Conservation (phyloP, 208 protist genomes). For the Phytomonas sp. region DNA sequence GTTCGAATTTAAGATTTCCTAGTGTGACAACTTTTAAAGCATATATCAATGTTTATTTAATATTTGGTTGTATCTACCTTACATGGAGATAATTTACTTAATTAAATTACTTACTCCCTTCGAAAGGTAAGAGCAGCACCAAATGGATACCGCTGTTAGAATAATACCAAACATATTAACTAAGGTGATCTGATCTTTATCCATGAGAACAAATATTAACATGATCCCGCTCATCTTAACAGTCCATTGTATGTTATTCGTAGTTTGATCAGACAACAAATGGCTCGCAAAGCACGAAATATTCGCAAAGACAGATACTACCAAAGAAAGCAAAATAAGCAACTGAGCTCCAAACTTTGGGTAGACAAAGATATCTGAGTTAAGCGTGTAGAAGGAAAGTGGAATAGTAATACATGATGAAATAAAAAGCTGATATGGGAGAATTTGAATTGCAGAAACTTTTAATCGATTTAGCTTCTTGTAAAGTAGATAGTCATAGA, state of each 20-base stretch:
- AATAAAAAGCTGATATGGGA: conserved; percentile 82
- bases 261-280: conserved; percentile 77
- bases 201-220: conserved; percentile 57
- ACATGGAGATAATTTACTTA: background rate
- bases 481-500: conserved; percentile 86
- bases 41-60: too few species aligned
- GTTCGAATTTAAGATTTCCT: too few species aligned
- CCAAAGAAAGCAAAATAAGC: conserved; percentile 36
- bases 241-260: conserved; percentile 85
- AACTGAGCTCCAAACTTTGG: conserved; percentile 20
- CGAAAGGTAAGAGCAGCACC: conserved; percentile 32
- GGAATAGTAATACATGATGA: conserved; percentile 57
- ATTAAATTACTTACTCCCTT: background rate
- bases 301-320: conserved; percentile 82
- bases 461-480: conserved; percentile 78
- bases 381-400: conserved; percentile 45
- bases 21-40: too few species aligned
- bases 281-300: conserved; percentile 86
- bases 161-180: conserved; percentile 37
- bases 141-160: conserved; percentile 49
- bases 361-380: conserved; percentile 16
- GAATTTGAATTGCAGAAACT: conserved; percentile 74
- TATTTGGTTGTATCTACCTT: background rate
- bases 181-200: conserved; percentile 26
- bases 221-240: conserved; percentile 81